These are phyloP conservation scores for Geosmithia morbida DNA, from an alignment of 2,329 filamentous ascomycete genomes.

Conservation along the genomic window DNA sequence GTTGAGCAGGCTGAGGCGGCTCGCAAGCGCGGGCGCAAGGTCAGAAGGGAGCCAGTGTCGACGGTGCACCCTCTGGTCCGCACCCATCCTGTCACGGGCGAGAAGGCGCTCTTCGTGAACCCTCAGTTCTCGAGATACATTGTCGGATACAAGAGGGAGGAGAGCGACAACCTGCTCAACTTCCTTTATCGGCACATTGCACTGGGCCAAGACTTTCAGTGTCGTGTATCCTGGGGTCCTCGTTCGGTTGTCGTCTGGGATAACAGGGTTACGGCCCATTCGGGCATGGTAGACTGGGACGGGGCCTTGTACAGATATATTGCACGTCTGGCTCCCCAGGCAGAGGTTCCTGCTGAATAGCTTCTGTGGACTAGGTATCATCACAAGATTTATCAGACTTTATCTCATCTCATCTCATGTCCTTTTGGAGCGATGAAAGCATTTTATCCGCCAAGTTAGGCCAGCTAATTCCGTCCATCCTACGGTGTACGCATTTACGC, in stretches of 20 bases:
- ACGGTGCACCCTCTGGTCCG: slow-evolving; percentile 65
- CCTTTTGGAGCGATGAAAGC: too few relatives aligned
- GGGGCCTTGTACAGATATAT: slow-evolving; percentile 65
- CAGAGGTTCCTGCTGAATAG: slow-evolving; percentile 56
- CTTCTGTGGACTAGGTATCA: too few relatives aligned
- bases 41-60: slow-evolving; percentile 57
- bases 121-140: slow-evolving; percentile 74
- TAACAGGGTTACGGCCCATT: slow-evolving; percentile 67
- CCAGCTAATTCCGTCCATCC: too few relatives aligned
- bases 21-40: slow-evolving; percentile 50
- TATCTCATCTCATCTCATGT: too few relatives aligned
- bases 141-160: slow-evolving; percentile 73
- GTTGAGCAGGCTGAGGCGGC: slow-evolving; percentile 65
- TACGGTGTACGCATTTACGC: too few relatives aligned
- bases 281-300: slow-evolving; percentile 70
- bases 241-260: slow-evolving; percentile 82
- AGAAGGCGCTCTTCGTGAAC: slow-evolving; percentile 75
- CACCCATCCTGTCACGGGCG: slow-evolving; percentile 72
- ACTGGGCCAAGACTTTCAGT: slow-evolving; percentile 50
- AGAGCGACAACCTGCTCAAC: slow-evolving; percentile 61
- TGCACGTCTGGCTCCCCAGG: slow-evolving; percentile 71
- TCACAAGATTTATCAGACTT: too few relatives aligned
- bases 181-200: slow-evolving; percentile 49
- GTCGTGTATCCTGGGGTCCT: slow-evolving; percentile 60
- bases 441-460: too few relatives aligned